Percentiles rank a stretch among this genome's conserved stretches.
Evolutionary conservation across 306 rosid genomes (phyloP).

Genomic region (Mucuna pruriens): DNA sequence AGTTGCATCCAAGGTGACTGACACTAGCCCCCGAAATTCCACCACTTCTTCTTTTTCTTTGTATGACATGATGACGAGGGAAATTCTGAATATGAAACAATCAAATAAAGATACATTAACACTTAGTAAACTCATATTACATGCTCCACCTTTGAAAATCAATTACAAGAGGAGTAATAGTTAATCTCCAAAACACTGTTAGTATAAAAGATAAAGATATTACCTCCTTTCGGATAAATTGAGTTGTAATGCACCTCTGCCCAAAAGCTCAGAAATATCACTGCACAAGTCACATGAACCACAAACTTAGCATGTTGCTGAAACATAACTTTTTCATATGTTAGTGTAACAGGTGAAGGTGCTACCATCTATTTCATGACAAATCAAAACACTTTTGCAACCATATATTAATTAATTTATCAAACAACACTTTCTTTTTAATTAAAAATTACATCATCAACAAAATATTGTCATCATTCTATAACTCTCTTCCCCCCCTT

Average conservation of each 20-base stretch:
- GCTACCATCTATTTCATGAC: conserved; percentile 7
- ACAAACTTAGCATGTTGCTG: conserved; percentile 25
- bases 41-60: conserved; percentile 88
- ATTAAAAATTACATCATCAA: neutral
- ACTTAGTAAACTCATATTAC: neutral
- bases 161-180: neutral
- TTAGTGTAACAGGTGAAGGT: neutral
- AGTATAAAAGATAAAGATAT: neutral
- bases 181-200: neutral
- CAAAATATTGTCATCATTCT: too few relatives aligned
- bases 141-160: neutral
- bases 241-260: conserved; percentile 99
- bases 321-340: conserved; percentile 1
- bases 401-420: conserved; percentile 1
- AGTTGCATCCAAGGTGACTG: conserved; percentile 15
- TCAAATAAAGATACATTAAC: conserved; percentile 17
- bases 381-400: neutral
- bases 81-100: conserved; percentile 50
- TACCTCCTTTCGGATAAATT: conserved; percentile 97
- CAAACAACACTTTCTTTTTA: neutral
- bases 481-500: too few relatives aligned
- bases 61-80: conserved; percentile 37
- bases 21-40: conserved; percentile 51
- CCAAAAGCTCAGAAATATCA: conserved; percentile 98
- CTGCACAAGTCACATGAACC: conserved; percentile 62